A percentile compares a stretch with the other conserved stretches of the same genome.
These are phyloP conservation scores for Gastrodia elata DNA, from an alignment of 106 monocot species.

Conservation along the genomic window DNA sequence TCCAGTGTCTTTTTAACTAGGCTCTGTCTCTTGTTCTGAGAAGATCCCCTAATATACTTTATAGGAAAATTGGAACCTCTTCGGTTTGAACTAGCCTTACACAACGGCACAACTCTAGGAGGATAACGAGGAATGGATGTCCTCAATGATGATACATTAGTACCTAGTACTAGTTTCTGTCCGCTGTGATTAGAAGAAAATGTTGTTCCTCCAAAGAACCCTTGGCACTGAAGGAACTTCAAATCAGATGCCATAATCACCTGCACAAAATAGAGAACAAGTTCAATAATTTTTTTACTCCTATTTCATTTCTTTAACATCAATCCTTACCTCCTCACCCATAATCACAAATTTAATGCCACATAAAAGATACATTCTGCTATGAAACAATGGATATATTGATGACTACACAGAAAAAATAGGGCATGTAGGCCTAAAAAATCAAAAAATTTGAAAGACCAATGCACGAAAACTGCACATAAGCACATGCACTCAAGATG, in stretches of 20 bases:
- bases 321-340: too few relatives aligned
- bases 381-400: too few relatives aligned
- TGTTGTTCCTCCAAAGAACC: constrained; percentile 6
- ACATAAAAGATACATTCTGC: neutral
- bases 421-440: neutral
- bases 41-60: constrained; percentile 50
- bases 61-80: constrained; percentile 73
- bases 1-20: constrained; percentile 43
- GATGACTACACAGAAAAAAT: neutral
- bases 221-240: constrained; percentile 13
- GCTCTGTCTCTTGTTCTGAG: constrained; percentile 38
- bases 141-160: constrained; percentile 5
- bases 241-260: constrained; percentile 17
- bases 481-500: neutral
- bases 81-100: constrained; percentile 29
- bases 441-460: neutral
- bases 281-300: too few relatives aligned
- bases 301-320: too few relatives aligned
- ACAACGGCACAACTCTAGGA: constrained; percentile 9
- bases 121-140: constrained; percentile 4
- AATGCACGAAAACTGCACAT: neutral
- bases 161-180: constrained; percentile 1
- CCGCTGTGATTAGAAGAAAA: neutral
- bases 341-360: too few relatives aligned
- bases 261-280: constrained; percentile 14